Percentiles rank a stretch among this genome's conserved stretches.
Conservation (phyloP, 805 yeast species). For the Spathaspora arborariae region DNA sequence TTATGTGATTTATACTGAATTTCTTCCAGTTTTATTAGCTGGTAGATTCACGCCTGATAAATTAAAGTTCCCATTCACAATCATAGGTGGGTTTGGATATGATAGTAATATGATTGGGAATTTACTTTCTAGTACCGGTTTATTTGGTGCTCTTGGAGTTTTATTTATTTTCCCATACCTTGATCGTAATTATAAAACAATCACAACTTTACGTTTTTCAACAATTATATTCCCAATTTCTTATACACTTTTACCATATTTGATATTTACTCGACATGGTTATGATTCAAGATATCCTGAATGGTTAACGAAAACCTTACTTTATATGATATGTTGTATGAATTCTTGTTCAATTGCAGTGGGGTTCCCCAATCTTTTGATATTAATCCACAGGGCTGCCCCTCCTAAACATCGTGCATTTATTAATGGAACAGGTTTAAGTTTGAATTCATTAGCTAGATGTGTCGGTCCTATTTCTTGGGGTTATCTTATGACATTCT, state of each 20-base stretch:
- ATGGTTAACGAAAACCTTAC: slow-evolving; percentile 5
- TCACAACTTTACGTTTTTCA: slow-evolving; percentile 35
- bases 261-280: slow-evolving; percentile 35
- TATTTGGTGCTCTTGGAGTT: slow-evolving; percentile 45
- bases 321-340: slow-evolving; percentile 12
- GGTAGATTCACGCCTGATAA: slow-evolving; percentile 14
- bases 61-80: slow-evolving; percentile 42
- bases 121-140: slow-evolving; percentile 46
- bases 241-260: slow-evolving; percentile 41
- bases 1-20: slow-evolving; percentile 46
- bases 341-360: slow-evolving; percentile 32
- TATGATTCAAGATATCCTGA: slow-evolving; percentile 17
- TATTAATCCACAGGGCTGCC: slow-evolving; percentile 48
- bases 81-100: slow-evolving; percentile 50
- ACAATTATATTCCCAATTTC: slow-evolving; percentile 37
- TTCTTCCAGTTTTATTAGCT: slow-evolving; percentile 52
- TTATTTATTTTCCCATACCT: slow-evolving; percentile 46
- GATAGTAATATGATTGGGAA: slow-evolving; percentile 45
- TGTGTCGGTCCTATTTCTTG: slow-evolving; percentile 25
- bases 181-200: slow-evolving; percentile 42
- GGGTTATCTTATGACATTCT: slow-evolving; percentile 27
- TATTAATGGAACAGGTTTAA: slow-evolving; percentile 52
- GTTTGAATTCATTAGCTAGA: slow-evolving; percentile 34
- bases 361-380: slow-evolving; percentile 40
- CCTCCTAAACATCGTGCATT: slow-evolving; percentile 48